Evolutionary conservation across 768 basidiomycete species (phyloP), one percentile per base, ranked within the genome.

Genomic region (Suillus americanus): DNA sequence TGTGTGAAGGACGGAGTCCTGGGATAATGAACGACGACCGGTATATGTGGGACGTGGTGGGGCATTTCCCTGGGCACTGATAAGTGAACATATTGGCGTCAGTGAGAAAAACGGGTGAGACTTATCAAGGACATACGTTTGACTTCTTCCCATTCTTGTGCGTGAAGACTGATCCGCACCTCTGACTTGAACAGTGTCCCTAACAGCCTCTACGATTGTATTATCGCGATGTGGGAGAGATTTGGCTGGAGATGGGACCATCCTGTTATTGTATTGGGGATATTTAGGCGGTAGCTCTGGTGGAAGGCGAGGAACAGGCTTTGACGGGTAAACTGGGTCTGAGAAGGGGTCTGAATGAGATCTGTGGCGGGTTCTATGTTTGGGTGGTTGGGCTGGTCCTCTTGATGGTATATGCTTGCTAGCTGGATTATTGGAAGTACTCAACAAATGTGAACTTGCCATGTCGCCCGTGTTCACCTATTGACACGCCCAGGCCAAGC

Each of bases 151-250:
- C 55, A 85, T 77, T 71, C 85, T 85, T 28, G 73, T 68, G 67
- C 81, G 80, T 60, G 86, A 75, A 62, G 80, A 68, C 54, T 79
- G 74, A 65, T 81, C 80, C 35, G 78, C 70, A 46, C 78, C 73
- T 57, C 81, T 83, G 69, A 89, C 77, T 63, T 82, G 81, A 28
- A 90, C 88, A 59, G 90, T 88, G 65, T 92, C 89, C 67, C 86
- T 82, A 67, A 91, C 85, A 50, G 89, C 85, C 40, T 90, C 87
- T 63, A 81, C 72, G 76, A 88, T 83, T 25, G 57, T 30, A 67
- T 81, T 74, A 65, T 77, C 75, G 46, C 79, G 71, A 66, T 77
- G 78, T 23, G 70, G 70, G 38, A 68, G 70, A 20, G 76, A 77
- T 56, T 79, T 79, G 62, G 65, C 63, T 56, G 68, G 48, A 67